Evolutionary conservation across 352 stramenopile genomes (phyloP), one percentile per base, ranked within the genome.

Genomic region (Globisporangium solare): DNA sequence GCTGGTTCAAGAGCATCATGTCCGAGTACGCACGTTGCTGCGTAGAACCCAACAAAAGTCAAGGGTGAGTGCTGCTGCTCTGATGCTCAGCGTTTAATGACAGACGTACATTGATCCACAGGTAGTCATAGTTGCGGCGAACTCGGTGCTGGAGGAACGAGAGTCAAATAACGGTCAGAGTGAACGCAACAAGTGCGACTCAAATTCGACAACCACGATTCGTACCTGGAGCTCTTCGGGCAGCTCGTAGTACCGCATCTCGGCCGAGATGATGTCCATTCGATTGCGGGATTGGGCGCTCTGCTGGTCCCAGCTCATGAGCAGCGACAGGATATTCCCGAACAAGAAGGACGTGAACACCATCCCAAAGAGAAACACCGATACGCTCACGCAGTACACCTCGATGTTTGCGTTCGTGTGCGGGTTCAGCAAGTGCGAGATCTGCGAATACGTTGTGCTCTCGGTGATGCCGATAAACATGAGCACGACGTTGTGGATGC

Each of bases 11-110:
- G 5, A 92, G 64, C 76, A 86, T 92, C 82, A 92, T 92, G 50
- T 92, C 82, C 21, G 82, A 92, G 60, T 92, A 92, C 37, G 82
- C 82, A 31, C 82, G 82, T 88, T 92, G 82, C 77, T 90, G 39
- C 22, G 31, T 27, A 60, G 27, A 45, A 53, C 24, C 49, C 12
- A 43, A 11, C 42, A 45, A 46, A 10, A 53, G n/a, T n/a, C 6
- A 47, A 47, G 4, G 31, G 18, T 39, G 51, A 47, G 20, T 51
- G 6, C 1, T 51, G 12, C 24, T 51, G 46, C 27, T 35, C 27
- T 1, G 7, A 1, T 35, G 6, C 10, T 35, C 27, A 35, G 27
- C 27, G 4, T 35, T 35, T 6, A 35, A 10, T 35, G 27, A 35
- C 27, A 35, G 10, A 76, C 76, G 27, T 67, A 88, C 77, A 45